phyloP scores from a whole-genome alignment of 805 yeast genomes.

The Pichia scutulata region DNA sequence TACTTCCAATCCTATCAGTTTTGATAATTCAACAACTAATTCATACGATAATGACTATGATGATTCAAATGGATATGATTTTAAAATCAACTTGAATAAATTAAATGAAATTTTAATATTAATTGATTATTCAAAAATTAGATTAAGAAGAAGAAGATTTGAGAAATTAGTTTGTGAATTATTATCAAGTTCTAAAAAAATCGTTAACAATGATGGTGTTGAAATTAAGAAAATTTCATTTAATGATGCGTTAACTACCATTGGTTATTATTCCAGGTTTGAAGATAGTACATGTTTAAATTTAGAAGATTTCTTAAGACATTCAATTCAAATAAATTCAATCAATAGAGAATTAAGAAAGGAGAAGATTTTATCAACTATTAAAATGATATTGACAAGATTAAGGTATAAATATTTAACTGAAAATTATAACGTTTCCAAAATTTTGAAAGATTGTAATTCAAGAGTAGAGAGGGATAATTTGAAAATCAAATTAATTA shows the following conservation, averaged over 20 bases:
- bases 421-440: slow-evolving; percentile 3
- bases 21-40: neutral
- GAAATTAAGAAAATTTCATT: slow-evolving; percentile 55
- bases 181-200: slow-evolving; percentile 36
- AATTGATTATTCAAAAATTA: slow-evolving; percentile 50
- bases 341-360: slow-evolving; percentile 41
- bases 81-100: slow-evolving; percentile 44
- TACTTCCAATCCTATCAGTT: no score
- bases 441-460: slow-evolving; percentile 2
- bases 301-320: slow-evolving; percentile 60
- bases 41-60: slow-evolving; percentile 20
- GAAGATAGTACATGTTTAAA: slow-evolving; percentile 71
- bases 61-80: slow-evolving; percentile 47
- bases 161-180: slow-evolving; percentile 70
- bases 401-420: slow-evolving; percentile 32
- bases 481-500: slow-evolving; percentile 1
- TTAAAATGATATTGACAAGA: slow-evolving; percentile 40
- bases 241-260: slow-evolving; percentile 48
- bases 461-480: neutral
- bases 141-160: slow-evolving; percentile 45
- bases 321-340: slow-evolving; percentile 49
- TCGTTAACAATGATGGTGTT: neutral
- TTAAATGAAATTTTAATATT: slow-evolving; percentile 43
- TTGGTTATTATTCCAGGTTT: slow-evolving; percentile 73
- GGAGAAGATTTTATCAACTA: slow-evolving; percentile 37